Evolutionary conservation across 495 filamentous ascomycete species (phyloP).

Genomic region (Penicillium roqueforti): DNA sequence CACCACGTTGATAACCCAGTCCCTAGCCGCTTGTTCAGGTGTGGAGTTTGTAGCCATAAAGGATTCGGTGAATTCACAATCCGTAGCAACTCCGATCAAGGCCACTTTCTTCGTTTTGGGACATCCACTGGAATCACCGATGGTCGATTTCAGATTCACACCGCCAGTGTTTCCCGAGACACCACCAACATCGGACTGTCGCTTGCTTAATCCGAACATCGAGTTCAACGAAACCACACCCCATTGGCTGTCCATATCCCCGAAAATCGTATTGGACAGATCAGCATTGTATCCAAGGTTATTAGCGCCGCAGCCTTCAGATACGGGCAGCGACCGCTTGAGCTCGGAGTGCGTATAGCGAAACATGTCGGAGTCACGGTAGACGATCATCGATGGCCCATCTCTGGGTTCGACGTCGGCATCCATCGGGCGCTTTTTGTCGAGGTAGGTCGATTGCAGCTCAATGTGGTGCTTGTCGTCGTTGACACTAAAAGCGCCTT

Average conservation of each 20-base stretch:
- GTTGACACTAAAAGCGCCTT: slow-evolving; percentile 80
- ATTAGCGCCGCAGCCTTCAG: slow-evolving; percentile 58
- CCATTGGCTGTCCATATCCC: slow-evolving; percentile 41
- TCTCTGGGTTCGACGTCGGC: slow-evolving; percentile 55
- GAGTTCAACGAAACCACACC: slow-evolving; percentile 51
- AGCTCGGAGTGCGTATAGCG: slow-evolving; percentile 46
- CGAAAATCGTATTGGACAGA: slow-evolving; percentile 62
- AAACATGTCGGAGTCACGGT: slow-evolving; percentile 81
- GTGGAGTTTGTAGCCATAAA: slow-evolving; percentile 50
- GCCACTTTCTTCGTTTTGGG: slow-evolving; percentile 86
- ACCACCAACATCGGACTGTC: slow-evolving; percentile 50
- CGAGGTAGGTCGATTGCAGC: slow-evolving; percentile 65
- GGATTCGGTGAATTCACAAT: slow-evolving; percentile 75
- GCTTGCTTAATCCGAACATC: slow-evolving; percentile 52
- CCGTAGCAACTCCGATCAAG: slow-evolving; percentile 85
- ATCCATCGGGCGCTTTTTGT: slow-evolving; percentile 70
- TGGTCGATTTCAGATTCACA: slow-evolving; percentile 75
- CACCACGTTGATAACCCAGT: slow-evolving; percentile 77
- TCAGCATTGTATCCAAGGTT: slow-evolving; percentile 65
- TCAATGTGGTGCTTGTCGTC: slow-evolving; percentile 87
- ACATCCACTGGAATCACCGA: slow-evolving; percentile 77
- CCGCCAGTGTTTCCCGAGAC: slow-evolving; percentile 69
- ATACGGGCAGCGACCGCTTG: slow-evolving; percentile 41
- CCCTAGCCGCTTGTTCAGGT: slow-evolving; percentile 49
- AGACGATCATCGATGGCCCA: slow-evolving; percentile 85